Evolutionary conservation across 2,329 filamentous ascomycete genomes (phyloP).

Genomic region (Colletotrichum scovillei): DNA sequence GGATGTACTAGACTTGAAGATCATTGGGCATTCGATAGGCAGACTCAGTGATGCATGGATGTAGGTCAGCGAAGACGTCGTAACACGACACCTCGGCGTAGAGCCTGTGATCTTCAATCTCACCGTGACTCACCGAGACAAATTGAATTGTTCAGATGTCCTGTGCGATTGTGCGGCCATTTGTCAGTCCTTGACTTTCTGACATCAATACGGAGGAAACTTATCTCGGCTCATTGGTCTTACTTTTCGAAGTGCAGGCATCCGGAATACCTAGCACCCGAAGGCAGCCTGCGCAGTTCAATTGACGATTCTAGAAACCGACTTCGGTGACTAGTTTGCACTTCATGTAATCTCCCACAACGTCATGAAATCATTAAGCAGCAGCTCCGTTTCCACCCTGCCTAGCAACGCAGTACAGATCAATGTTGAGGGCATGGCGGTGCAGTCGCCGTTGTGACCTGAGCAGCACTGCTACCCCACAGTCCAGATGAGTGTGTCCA

Average conservation of each 20-base stretch:
- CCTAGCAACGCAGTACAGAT: conserved; percentile 85
- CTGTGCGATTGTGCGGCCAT: background rate
- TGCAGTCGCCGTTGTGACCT: conserved; percentile 64
- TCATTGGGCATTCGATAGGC: background rate
- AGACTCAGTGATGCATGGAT: too few species aligned
- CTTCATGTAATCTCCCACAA: conserved; percentile 67
- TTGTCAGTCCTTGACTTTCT: background rate
- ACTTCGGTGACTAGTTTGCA: conserved; percentile 61
- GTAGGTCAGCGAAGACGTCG: too few species aligned
- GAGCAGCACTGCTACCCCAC: conserved; percentile 80
- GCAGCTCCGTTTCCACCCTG: conserved; percentile 49
- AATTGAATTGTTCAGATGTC: background rate
- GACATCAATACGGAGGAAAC: background rate
- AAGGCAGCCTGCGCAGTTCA: conserved; percentile 36
- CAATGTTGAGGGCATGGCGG: conserved; percentile 46
- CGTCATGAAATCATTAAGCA: conserved; percentile 75
- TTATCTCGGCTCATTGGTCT: background rate
- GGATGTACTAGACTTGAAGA: background rate
- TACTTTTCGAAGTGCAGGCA: too few species aligned
- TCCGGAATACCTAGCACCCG: conserved; percentile 56
- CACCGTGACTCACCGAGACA: background rate
- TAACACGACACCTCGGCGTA: background rate
- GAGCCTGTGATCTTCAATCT: background rate
- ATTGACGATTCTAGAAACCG: too few species aligned
- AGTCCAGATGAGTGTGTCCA: conserved; percentile 74